Evolutionary conservation across 2,329 filamentous ascomycete genomes (phyloP), one percentile per base, ranked within the genome.

Genomic region (Dothiorella sarmentorum): DNA sequence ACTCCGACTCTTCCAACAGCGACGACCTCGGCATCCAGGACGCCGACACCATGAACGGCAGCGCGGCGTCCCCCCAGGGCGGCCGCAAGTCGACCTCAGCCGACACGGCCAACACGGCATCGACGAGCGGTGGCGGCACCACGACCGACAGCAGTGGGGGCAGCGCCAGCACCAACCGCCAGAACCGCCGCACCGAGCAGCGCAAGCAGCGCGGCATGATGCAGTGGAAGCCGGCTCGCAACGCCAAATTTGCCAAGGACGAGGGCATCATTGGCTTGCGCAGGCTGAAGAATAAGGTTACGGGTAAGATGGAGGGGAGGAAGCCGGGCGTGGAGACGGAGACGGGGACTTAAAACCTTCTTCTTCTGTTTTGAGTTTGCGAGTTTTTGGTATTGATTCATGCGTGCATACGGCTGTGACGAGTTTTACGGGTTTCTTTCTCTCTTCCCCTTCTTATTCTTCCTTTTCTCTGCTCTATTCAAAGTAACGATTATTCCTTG

Each of bases 211-310:
- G 92, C 10, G 93, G 93, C 0, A 68, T 96, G 69, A 96, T 97
- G 90, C 93, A 97, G 73, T 97, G 92, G 91, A 89, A 86, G 68
- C 92, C 93, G 0, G 89, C 92, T 70, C 82, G 93, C 38, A 96
- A 96, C 69, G 79, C 85, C 20, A 85, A 86, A 64, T 97, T 97
- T 71, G 92, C 87, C 42, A 96, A 94, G 75, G 82, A 97, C 67
- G 90, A 97, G 77, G 85, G 89, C 0, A 87, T 88, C 67, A 92
- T 87, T 75, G 90, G 89, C 0, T 73, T 91, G 4, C 80, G 86
- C 43, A 90, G 89, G 71, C 75, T 95, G 58, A 89, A 87, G 72
- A 88, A 89, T 67, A 86, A 90, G 69, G 81, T 94, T 9, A 87
- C 86, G 31, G 82, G 84, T 18, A 79, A 79, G 24, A 74, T 97